A percentile compares a stretch with the other conserved stretches of the same genome.
These are phyloP conservation scores for Endocalyx cinctus DNA, from an alignment of 2,329 filamentous ascomycete species.

Conservation along the genomic window DNA sequence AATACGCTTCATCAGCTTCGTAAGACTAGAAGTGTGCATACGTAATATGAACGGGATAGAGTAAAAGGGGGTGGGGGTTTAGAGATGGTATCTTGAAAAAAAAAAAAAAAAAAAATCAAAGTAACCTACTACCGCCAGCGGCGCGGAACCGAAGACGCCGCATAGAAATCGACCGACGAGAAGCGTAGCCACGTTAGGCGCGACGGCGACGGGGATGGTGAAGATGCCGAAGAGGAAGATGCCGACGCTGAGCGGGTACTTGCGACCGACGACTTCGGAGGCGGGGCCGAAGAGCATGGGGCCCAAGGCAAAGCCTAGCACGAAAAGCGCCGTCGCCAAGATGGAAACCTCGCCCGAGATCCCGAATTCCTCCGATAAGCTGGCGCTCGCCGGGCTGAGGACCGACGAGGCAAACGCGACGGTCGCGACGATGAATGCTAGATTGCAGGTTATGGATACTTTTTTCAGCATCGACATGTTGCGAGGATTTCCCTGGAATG, in stretches of 20 bases:
- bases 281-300: conserved; percentile 58
- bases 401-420: neutral
- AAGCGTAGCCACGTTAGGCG: conserved; percentile 46
- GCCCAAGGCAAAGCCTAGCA: conserved; percentile 34
- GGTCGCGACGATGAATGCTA: too few relatives aligned
- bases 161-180: conserved; percentile 60
- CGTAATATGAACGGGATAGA: too few relatives aligned
- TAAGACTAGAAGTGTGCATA: too few relatives aligned
- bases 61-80: too few relatives aligned
- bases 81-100: too few relatives aligned
- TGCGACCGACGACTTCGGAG: conserved; percentile 48
- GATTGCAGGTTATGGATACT: too few relatives aligned
- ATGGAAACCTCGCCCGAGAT: neutral
- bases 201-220: conserved; percentile 48
- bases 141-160: conserved; percentile 43
- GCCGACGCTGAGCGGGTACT: conserved; percentile 46
- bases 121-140: neutral
- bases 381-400: neutral
- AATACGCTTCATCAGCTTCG: too few relatives aligned
- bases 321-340: neutral
- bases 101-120: too few relatives aligned
- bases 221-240: conserved; percentile 50
- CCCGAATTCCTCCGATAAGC: neutral
- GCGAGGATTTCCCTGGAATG: too few relatives aligned
- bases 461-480: too few relatives aligned